Evolutionary conservation across 1,284 basidiomycete genomes (phyloP).

Genomic region (Mrakiaceae sp.): DNA sequence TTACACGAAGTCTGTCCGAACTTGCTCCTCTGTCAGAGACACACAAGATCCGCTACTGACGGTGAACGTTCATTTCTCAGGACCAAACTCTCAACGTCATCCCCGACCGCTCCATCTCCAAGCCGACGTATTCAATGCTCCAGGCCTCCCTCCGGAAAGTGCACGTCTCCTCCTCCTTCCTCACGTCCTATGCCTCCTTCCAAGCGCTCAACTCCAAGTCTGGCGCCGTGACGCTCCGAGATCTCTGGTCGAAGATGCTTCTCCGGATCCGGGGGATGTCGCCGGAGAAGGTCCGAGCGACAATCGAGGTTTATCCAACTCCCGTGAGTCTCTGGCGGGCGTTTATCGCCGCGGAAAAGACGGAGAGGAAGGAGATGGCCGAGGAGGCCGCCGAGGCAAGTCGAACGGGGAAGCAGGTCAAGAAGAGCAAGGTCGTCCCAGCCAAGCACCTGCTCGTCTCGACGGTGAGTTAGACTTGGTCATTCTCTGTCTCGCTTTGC

Average conservation of each 20-base stretch:
- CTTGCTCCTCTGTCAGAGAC: not conserved
- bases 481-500: too few relatives aligned
- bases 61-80: not conserved
- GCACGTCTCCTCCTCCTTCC: conserved; percentile 28
- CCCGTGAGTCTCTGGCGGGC: conserved; percentile 36
- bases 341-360: conserved; percentile 24
- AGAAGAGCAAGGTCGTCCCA: not conserved
- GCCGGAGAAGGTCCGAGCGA: conserved; percentile 39
- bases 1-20: conserved; percentile 29
- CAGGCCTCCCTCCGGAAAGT: conserved; percentile 31
- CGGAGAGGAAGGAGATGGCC: conserved; percentile 9
- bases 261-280: conserved; percentile 42
- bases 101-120: conserved; percentile 23
- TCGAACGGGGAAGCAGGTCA: not conserved
- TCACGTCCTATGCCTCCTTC: conserved; percentile 40
- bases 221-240: conserved; percentile 35
- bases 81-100: conserved; percentile 35
- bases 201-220: conserved; percentile 42
- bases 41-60: not conserved
- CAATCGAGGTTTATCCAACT: conserved; percentile 40
- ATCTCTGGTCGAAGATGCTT: conserved; percentile 43
- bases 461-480: not conserved
- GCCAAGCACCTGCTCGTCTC: not conserved
- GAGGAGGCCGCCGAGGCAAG: not conserved
- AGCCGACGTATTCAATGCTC: conserved; percentile 27